Evolutionary conservation across 257 asterid genomes (phyloP).

Genomic region (Nemophila menziesii): DNA sequence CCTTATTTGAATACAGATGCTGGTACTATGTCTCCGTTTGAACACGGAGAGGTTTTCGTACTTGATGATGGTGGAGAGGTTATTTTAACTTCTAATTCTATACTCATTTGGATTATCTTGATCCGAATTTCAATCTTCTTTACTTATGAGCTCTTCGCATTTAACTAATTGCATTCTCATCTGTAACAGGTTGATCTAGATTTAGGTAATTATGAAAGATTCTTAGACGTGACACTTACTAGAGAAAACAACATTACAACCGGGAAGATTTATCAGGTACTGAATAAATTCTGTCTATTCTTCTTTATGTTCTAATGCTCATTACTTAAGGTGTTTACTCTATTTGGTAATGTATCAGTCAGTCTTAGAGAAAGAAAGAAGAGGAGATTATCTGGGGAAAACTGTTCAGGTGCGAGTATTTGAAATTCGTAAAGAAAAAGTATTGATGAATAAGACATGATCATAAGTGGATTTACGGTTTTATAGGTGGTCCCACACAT

Average conservation of each 20-base stretch:
- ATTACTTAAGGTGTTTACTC: slow-evolving; percentile 12
- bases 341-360: slow-evolving; percentile 43
- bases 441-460: background rate
- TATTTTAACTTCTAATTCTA: slow-evolving; percentile 3
- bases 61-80: slow-evolving; percentile 99
- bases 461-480: background rate
- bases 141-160: background rate
- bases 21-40: slow-evolving; percentile 98
- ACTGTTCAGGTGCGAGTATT: slow-evolving; percentile 68
- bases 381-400: slow-evolving; percentile 95
- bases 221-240: slow-evolving; percentile 84
- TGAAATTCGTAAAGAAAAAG: background rate
- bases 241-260: slow-evolving; percentile 95
- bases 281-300: slow-evolving; percentile 1
- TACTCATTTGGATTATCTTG: slow-evolving; percentile 1
- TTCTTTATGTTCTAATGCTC: slow-evolving; percentile 9
- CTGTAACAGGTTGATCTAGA: slow-evolving; percentile 34
- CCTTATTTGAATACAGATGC: slow-evolving; percentile 94
- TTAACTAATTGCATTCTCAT: background rate
- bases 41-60: slow-evolving; percentile 97
- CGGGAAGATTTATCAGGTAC: slow-evolving; percentile 96
- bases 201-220: slow-evolving; percentile 90
- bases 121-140: background rate
- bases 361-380: slow-evolving; percentile 85
- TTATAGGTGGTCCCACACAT: slow-evolving; percentile 89